These are phyloP conservation scores for Collybiopsis luxurians DNA, from an alignment of 768 basidiomycete species.

Conservation along the genomic window DNA sequence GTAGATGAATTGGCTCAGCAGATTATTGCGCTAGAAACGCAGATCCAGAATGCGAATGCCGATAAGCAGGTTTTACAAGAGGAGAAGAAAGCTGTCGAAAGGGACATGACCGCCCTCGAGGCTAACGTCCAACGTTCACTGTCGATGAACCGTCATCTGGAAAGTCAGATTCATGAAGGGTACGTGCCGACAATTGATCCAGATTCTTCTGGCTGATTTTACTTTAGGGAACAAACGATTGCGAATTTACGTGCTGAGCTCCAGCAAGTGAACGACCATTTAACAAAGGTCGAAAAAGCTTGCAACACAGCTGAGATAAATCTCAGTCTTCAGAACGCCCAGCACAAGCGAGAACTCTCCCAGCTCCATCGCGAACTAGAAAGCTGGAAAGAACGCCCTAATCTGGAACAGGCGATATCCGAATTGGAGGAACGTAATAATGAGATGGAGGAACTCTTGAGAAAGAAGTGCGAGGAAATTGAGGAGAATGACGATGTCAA, in stretches of 20 bases:
- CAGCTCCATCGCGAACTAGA: constrained; percentile 58
- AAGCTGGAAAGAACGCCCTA: constrained; percentile 48
- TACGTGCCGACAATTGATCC: constrained; percentile 24
- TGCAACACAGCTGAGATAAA: constrained; percentile 64
- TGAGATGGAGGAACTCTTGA: constrained; percentile 75
- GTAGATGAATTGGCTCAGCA: constrained; percentile 34
- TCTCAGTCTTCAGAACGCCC: constrained; percentile 58
- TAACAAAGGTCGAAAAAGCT: constrained; percentile 54
- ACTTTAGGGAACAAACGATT: constrained; percentile 46
- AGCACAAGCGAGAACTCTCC: constrained; percentile 63
- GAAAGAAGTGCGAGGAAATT: constrained; percentile 70
- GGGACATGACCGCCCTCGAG: constrained; percentile 54
- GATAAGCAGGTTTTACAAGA: constrained; percentile 38
- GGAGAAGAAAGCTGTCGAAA: constrained; percentile 52
- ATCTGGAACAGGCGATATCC: constrained; percentile 50
- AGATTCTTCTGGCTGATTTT: background rate
- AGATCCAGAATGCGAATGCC: constrained; percentile 37
- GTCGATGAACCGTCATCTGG: constrained; percentile 60
- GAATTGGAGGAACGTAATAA: constrained; percentile 68
- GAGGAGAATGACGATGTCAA: constrained; percentile 83
- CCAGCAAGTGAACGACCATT: constrained; percentile 38
- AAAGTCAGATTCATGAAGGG: constrained; percentile 65
- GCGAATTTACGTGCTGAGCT: constrained; percentile 30
- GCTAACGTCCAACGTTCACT: constrained; percentile 64
- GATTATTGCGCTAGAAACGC: constrained; percentile 31